A percentile compares a stretch with the other conserved stretches of the same genome.
phyloP scores from a whole-genome alignment of 352 stramenopile species.

The Phytophthora pistaciae region DNA sequence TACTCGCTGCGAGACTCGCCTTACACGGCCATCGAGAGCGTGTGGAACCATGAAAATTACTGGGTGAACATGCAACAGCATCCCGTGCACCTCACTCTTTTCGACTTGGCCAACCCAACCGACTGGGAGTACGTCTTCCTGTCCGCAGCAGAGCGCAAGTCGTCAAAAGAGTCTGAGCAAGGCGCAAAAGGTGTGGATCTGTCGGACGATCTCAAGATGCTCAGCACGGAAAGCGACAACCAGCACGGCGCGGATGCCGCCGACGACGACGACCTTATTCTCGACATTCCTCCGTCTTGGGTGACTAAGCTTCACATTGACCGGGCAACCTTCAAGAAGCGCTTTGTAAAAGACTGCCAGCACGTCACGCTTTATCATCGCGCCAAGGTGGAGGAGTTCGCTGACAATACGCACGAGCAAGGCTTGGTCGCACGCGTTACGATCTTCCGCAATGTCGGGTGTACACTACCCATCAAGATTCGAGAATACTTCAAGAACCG shows the following conservation, averaged over 20 bases:
- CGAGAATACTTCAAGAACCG: slow-evolving; percentile 94
- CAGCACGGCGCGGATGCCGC: slow-evolving; percentile 55
- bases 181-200: slow-evolving; percentile 68
- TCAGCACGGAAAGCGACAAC: slow-evolving; percentile 62
- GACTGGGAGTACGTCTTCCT: slow-evolving; percentile 95
- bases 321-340: slow-evolving; percentile 76
- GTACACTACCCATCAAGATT: slow-evolving; percentile 88
- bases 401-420: slow-evolving; percentile 88
- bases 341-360: slow-evolving; percentile 88
- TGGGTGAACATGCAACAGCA: slow-evolving; percentile 96
- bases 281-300: slow-evolving; percentile 90
- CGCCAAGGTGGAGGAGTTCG: slow-evolving; percentile 95
- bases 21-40: slow-evolving; percentile 88
- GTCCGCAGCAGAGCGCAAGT: slow-evolving; percentile 72
- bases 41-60: slow-evolving; percentile 97
- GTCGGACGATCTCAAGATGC: slow-evolving; percentile 66
- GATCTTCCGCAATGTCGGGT: slow-evolving; percentile 78
- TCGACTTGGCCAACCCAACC: slow-evolving; percentile 86
- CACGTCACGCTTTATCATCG: slow-evolving; percentile 91
- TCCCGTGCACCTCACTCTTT: slow-evolving; percentile 67
- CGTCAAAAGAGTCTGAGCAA: slow-evolving; percentile 48
- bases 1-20: slow-evolving; percentile 86
- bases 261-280: slow-evolving; percentile 71
- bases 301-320: slow-evolving; percentile 81
- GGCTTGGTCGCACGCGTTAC: slow-evolving; percentile 89